Percentiles rank a stretch among this genome's conserved stretches.
Evolutionary conservation across 108 stramenopile species (phyloP).

Genomic region (Nitzschia sp.): DNA sequence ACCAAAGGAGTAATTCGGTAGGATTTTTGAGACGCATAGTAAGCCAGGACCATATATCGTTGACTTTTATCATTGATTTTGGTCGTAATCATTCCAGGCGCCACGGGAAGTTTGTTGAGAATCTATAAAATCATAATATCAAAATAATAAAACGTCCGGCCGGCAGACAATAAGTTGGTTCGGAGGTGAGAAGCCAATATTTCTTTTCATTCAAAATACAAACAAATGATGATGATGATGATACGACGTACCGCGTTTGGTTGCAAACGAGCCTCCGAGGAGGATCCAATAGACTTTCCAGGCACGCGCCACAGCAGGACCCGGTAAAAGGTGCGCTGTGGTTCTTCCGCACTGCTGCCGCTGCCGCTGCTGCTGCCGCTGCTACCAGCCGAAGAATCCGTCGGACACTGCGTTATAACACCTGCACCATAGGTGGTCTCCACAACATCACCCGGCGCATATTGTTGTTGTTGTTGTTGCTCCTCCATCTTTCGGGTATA

Average conservation of each 20-base stretch:
- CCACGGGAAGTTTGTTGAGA: constrained; percentile 48
- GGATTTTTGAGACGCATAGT: constrained; percentile 16
- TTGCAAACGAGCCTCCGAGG: constrained; percentile 48
- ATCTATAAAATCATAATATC: constrained; percentile 36
- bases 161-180: not conserved
- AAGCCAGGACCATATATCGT: constrained; percentile 40
- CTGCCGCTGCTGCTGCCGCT: too few species aligned
- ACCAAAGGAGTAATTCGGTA: constrained; percentile 23
- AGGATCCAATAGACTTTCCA: constrained; percentile 71
- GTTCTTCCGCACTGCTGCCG: too few species aligned
- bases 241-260: constrained; percentile 27
- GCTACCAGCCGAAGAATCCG: too few species aligned
- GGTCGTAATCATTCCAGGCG: constrained; percentile 68
- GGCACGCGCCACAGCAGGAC: constrained; percentile 68
- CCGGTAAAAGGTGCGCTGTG: constrained; percentile 1
- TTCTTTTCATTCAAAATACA: too few species aligned
- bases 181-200: too few species aligned
- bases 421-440: constrained; percentile 73
- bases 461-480: not conserved
- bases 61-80: constrained; percentile 5
- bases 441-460: constrained; percentile 71
- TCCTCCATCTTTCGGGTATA: too few species aligned
- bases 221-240: constrained; percentile 1
- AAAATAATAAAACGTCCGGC: too few species aligned
- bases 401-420: constrained; percentile 37